A percentile compares a stretch with the other conserved stretches of the same genome.
Conservation (phyloP, 2,329 filamentous ascomycete genomes). For the Colletotrichum eleusines region DNA sequence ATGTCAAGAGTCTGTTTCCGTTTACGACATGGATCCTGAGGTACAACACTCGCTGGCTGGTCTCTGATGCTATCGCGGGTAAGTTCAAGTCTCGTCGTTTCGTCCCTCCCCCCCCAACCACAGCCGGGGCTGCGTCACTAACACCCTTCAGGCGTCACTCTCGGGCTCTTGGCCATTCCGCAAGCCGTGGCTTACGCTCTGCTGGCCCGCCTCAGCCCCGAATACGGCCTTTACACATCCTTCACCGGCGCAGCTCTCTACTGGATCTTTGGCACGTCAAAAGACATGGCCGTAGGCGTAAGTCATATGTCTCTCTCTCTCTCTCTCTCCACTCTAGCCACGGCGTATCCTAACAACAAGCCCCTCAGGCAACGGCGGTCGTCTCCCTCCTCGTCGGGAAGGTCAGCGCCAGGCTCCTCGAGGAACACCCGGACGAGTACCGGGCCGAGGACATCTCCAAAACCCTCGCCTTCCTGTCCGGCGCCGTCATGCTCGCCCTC, state of each 20-base stretch:
- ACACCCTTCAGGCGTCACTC: constrained; percentile 51
- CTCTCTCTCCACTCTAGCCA: too few species aligned
- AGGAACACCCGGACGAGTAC: constrained; percentile 49
- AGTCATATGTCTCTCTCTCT: constrained; percentile 36
- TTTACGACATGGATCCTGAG: constrained; percentile 76
- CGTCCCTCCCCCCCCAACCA: too few species aligned
- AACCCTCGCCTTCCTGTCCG: constrained; percentile 61
- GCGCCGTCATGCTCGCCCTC: constrained; percentile 61
- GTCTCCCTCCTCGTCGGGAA: constrained; percentile 64
- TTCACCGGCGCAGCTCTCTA: constrained; percentile 85
- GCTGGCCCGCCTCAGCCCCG: constrained; percentile 73
- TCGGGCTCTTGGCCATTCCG: constrained; percentile 79
- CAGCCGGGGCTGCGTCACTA: constrained; percentile 26
- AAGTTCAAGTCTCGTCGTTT: constrained; percentile 42
- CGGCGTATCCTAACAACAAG: constrained; percentile 20
- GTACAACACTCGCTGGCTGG: constrained; percentile 80
- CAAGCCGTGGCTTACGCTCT: constrained; percentile 85
- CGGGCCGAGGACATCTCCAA: constrained; percentile 55
- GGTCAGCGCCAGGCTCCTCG: constrained; percentile 54
- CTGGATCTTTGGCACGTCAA: constrained; percentile 87
- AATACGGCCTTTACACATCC: constrained; percentile 84
- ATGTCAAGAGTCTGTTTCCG: constrained; percentile 69
- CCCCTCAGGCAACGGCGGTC: constrained; percentile 66
- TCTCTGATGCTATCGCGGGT: constrained; percentile 80
- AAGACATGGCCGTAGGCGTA: constrained; percentile 84